A percentile compares a stretch with the other conserved stretches of the same genome.
phyloP scores from a whole-genome alignment of 1,284 basidiomycete genomes.

The Tylopilus sp. region DNA sequence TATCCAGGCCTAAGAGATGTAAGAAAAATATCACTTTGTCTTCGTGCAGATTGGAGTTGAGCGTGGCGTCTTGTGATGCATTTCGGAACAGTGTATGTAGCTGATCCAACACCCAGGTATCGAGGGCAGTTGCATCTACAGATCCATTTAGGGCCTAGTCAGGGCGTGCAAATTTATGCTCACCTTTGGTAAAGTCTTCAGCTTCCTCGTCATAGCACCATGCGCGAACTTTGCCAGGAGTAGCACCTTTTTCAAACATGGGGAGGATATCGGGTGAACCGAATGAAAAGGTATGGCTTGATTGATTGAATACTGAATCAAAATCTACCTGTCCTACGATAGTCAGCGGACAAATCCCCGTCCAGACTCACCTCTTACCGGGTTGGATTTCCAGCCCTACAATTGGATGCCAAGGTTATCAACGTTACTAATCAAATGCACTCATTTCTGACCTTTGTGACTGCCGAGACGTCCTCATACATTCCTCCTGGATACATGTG shows the following conservation, averaged over 20 bases:
- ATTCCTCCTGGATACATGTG: conserved; percentile 70
- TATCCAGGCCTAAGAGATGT: conserved; percentile 89
- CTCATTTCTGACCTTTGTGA: conserved; percentile 73
- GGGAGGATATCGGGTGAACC: conserved; percentile 93
- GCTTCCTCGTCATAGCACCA: conserved; percentile 85
- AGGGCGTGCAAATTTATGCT: conserved; percentile 1
- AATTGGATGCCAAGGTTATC: conserved; percentile 16
- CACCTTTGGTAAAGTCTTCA: conserved; percentile 89
- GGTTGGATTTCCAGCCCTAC: conserved; percentile 92
- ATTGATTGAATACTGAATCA: conserved; percentile 92
- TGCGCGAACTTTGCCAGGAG: conserved; percentile 75
- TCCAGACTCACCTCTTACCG: conserved; percentile 57
- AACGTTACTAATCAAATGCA: not conserved
- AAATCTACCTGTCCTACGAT: conserved; percentile 72
- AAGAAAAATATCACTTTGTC: conserved; percentile 84
- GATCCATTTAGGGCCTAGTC: conserved; percentile 6
- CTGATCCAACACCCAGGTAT: conserved; percentile 84
- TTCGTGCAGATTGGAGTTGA: conserved; percentile 63
- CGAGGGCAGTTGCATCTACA: conserved; percentile 82
- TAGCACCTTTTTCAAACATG: conserved; percentile 87
- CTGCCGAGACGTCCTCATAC: conserved; percentile 94
- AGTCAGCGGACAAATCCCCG: conserved; percentile 14
- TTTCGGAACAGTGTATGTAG: conserved; percentile 71
- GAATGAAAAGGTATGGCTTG: conserved; percentile 83
- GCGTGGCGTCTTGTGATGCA: conserved; percentile 61